Evolutionary conservation across 306 rosid genomes (phyloP), one percentile per base, ranked within the genome.

Genomic region (Hippophae rhamnoides): DNA sequence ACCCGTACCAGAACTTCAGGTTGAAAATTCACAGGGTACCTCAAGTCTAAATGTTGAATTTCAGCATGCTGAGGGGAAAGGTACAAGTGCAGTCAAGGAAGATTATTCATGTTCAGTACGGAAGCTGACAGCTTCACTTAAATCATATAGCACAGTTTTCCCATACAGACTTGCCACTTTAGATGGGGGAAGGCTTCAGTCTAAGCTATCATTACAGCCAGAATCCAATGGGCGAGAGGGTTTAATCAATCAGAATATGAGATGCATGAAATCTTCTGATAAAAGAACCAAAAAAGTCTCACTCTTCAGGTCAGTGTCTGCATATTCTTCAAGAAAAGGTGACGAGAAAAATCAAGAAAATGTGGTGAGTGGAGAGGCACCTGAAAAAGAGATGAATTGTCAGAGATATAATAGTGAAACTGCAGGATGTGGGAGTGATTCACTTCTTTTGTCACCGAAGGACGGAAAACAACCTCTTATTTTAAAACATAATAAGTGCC

Each of bases 91-190:
- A 54, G 67, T 62, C 59, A 71, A 65, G 59, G 73, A 69, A 61
- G 74, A 67, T 75, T 63, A 65, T 70, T 64, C 69, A 65, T 61
- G 70, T 50, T 25, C 64, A 53, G 63, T 67, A 48, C 61, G 64
- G 46, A 75, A 78, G 65, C 72, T 60, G 57, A 48, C 67, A 41
- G 60, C 69, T 68, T 75, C 94, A 56, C 94, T 87, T 23, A 72
- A 71, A 81, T 74, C 67, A 61, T 81, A 72, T 52, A 82, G 89
- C 74, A 83, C 69, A 52, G 63, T 76, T 66, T 11, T 45, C 26
- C 86, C 84, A 25, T 72, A 52, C 13, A 50, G 41, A 42, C 41
- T 38, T 67, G 14, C 56, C 47, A 43, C 54, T 60, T 43, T 67
- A 45, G 67, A 67, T 60, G 48, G 54, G 46, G 68, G 56, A 58